Percentiles rank a stretch among this genome's conserved stretches.
Conservation (phyloP, 1,139 yeast species). For the Sugiyamaella grinbergsii region DNA sequence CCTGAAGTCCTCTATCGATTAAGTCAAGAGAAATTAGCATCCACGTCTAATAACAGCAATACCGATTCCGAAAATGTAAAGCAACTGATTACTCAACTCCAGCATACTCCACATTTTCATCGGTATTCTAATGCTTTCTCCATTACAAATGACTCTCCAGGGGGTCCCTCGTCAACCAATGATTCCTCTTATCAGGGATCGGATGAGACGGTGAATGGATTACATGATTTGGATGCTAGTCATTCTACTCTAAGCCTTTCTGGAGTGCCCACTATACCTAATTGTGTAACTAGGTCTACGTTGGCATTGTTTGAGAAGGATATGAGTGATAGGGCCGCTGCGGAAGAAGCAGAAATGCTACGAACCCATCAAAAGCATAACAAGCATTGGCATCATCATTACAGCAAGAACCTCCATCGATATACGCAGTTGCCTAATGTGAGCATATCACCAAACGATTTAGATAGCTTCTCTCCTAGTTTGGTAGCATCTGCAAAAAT, state of each 20-base stretch:
- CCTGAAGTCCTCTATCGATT: conserved; percentile 74
- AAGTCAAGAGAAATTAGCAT: conserved; percentile 25
- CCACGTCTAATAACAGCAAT: neutral
- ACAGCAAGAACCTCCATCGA: neutral
- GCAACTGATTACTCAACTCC: conserved; percentile 17
- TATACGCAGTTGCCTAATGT: neutral
- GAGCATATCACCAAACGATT: conserved; percentile 8
- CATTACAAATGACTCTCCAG: neutral
- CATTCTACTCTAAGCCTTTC: conserved; percentile 16
- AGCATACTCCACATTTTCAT: conserved; percentile 19
- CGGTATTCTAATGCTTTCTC: conserved; percentile 10
- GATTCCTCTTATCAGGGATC: conserved; percentile 12
- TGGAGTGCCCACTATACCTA: neutral
- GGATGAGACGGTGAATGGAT: conserved; percentile 14
- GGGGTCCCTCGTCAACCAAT: too few species aligned
- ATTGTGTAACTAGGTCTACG: conserved; percentile 20
- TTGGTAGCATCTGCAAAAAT: conserved; percentile 8
- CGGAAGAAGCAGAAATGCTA: conserved; percentile 1
- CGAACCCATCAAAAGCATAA: conserved; percentile 2
- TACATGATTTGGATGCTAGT: conserved; percentile 18
- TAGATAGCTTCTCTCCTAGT: conserved; percentile 3
- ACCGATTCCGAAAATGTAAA: conserved; percentile 6
- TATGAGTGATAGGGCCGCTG: conserved; percentile 1
- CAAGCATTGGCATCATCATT: conserved; percentile 1
- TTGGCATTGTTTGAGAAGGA: conserved; percentile 13